These are phyloP conservation scores for Cymbopogon citratus DNA, from an alignment of 176 grass and related monocot genomes.

Conservation along the genomic window DNA sequence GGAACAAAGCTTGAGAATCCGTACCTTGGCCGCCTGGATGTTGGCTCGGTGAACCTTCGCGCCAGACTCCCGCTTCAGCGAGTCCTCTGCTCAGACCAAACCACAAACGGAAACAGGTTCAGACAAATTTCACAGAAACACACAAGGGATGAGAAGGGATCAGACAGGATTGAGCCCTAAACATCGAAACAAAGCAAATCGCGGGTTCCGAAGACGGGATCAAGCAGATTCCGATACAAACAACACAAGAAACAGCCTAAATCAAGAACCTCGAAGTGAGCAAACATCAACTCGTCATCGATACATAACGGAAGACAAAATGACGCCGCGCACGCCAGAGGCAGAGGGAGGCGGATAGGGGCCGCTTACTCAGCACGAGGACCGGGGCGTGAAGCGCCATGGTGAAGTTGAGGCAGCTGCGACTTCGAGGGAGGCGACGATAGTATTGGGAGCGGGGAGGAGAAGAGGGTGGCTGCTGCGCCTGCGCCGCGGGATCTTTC, in stretches of 20 bases:
- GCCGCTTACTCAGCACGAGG: slow-evolving; percentile 80
- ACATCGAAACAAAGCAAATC: slow-evolving; percentile 4
- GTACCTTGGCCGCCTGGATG: slow-evolving; percentile 93
- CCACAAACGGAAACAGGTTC: slow-evolving; percentile 11
- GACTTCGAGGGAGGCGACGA: background rate
- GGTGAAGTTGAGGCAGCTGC: background rate
- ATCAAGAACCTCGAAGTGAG: slow-evolving; percentile 10
- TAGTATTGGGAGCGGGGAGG: background rate
- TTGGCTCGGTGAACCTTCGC: slow-evolving; percentile 78
- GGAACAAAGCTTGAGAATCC: background rate
- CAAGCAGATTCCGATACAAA: background rate
- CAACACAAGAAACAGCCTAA: background rate
- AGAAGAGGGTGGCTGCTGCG: background rate
- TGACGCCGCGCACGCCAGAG: background rate
- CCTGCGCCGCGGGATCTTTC: slow-evolving; percentile 25
- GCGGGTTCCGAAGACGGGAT: background rate
- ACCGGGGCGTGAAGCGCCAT: slow-evolving; percentile 79
- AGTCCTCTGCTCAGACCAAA: slow-evolving; percentile 68
- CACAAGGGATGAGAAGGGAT: slow-evolving; percentile 12
- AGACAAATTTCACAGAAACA: background rate
- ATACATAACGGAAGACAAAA: background rate
- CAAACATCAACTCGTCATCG: no score
- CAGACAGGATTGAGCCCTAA: background rate
- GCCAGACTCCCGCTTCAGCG: slow-evolving; percentile 88
- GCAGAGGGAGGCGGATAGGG: background rate